These are phyloP conservation scores for Rhizopus arrhizus DNA, from an alignment of 371 early-diverging fungal genomes.

Conservation along the genomic window DNA sequence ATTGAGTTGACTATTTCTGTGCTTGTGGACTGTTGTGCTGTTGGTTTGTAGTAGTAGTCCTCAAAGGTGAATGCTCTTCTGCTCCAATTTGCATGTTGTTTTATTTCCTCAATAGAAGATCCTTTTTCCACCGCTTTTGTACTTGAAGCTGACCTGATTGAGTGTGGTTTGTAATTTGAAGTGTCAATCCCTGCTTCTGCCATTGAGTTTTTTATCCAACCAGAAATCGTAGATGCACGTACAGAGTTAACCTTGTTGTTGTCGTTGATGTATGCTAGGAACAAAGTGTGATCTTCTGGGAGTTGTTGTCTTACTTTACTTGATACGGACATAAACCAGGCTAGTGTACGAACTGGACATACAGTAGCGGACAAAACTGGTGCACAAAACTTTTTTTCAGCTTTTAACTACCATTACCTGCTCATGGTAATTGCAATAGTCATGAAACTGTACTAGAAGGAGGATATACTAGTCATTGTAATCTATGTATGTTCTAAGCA, in stretches of 20 bases:
- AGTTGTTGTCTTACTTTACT: not conserved
- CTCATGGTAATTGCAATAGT: no score
- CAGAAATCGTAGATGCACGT: not conserved
- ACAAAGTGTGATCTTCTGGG: not conserved
- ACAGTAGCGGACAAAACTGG: no score
- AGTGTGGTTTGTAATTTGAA: conserved; percentile 1
- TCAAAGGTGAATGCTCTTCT: not conserved
- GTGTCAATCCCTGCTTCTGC: not conserved
- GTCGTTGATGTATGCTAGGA: not conserved
- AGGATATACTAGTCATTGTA: no score
- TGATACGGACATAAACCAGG: not conserved
- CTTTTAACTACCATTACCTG: no score
- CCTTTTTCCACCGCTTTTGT: conserved; percentile 11
- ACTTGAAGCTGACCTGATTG: conserved; percentile 4
- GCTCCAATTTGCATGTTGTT: conserved; percentile 19
- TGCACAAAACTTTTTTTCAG: no score
- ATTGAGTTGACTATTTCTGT: conserved; percentile 7
- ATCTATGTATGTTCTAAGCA: no score
- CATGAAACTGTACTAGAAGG: no score
- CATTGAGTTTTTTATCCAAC: not conserved
- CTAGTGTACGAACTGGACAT: not conserved
- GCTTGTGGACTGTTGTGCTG: not conserved
- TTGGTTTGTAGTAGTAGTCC: conserved; percentile 5
- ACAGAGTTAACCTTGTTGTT: not conserved
- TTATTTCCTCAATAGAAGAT: conserved; percentile 1